Percentiles rank a stretch among this genome's conserved stretches.
These are phyloP conservation scores for Echeveria elegans DNA, from an alignment of 164 flowering plant species.

Conservation along the genomic window DNA sequence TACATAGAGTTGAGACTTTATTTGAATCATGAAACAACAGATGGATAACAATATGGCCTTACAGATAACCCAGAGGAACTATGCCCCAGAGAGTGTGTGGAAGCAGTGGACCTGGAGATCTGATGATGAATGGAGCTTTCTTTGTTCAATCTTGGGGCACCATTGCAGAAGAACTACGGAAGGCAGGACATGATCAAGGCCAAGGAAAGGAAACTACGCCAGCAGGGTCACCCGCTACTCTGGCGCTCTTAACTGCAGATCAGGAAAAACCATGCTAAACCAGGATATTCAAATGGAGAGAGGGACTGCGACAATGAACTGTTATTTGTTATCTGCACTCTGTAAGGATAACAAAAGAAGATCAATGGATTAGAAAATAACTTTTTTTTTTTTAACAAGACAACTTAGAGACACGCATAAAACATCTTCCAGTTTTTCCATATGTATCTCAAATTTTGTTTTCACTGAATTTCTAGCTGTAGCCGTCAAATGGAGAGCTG, in stretches of 20 bases:
- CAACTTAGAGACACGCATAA: background rate
- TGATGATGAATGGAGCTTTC: conserved; percentile 36
- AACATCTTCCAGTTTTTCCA: background rate
- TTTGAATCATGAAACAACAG: background rate
- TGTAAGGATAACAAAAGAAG: background rate
- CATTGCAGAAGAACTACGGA: conserved; percentile 4
- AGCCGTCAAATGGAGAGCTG: background rate
- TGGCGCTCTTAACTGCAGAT: conserved; percentile 30
- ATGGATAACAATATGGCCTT: too few species aligned
- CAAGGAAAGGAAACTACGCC: conserved; percentile 25
- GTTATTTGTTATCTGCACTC: background rate
- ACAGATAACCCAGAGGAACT: conserved; percentile 42
- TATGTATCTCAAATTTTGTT: too few species aligned
- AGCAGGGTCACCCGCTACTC: conserved; percentile 31
- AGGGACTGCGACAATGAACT: background rate
- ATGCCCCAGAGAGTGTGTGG: conserved; percentile 24
- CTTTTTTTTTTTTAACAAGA: background rate
- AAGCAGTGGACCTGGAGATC: conserved; percentile 44
- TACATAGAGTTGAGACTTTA: background rate
- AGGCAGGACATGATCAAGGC: conserved; percentile 23
- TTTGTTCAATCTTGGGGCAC: conserved; percentile 36
- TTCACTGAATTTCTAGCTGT: background rate
- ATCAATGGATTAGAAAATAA: conserved; percentile 2
- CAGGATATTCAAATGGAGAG: background rate
- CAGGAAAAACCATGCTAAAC: conserved; percentile 17